Evolutionary conservation across 352 stramenopile species (phyloP).

Genomic region (Plasmopara viticola): DNA sequence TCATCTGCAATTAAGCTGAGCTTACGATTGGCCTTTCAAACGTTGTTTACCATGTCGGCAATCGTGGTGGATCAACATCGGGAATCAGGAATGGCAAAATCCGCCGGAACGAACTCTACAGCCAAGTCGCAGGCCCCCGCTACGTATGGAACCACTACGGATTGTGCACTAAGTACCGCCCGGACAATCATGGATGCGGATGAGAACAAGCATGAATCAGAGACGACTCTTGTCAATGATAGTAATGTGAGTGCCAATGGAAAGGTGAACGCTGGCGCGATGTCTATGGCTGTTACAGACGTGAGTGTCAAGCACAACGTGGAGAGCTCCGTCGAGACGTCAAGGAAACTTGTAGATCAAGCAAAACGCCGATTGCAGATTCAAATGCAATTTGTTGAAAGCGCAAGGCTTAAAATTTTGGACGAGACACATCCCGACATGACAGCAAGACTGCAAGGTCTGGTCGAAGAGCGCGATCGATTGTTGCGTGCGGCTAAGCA

Average conservation of each 20-base stretch:
- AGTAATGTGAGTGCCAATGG: conserved; percentile 10
- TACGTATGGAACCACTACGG: conserved; percentile 11
- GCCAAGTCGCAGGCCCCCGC: not conserved
- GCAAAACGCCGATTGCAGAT: conserved; percentile 40
- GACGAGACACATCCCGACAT: conserved; percentile 71
- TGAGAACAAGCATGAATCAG: conserved; percentile 7
- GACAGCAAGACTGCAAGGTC: conserved; percentile 29
- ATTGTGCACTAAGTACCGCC: not conserved
- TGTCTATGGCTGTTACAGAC: conserved; percentile 1
- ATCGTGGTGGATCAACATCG: conserved; percentile 21
- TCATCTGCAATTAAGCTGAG: conserved; percentile 1
- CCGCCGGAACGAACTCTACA: conserved; percentile 3
- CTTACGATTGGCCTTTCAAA: not conserved
- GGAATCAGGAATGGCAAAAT: conserved; percentile 25
- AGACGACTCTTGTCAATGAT: conserved; percentile 1
- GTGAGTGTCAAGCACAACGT: conserved; percentile 5
- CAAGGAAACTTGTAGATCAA: conserved; percentile 28
- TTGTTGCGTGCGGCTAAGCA: conserved; percentile 37
- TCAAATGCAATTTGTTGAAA: conserved; percentile 69
- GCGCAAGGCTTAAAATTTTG: conserved; percentile 50
- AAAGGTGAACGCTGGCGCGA: conserved; percentile 6
- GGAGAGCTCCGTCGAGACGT: conserved; percentile 22
- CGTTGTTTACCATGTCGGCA: conserved; percentile 21
- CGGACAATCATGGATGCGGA: conserved; percentile 17
- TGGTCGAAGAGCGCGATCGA: conserved; percentile 43